Percentiles rank a stretch among this genome's conserved stretches.
Evolutionary conservation across 1,139 yeast species (phyloP).

Genomic region (Diutina scorzettiae): DNA sequence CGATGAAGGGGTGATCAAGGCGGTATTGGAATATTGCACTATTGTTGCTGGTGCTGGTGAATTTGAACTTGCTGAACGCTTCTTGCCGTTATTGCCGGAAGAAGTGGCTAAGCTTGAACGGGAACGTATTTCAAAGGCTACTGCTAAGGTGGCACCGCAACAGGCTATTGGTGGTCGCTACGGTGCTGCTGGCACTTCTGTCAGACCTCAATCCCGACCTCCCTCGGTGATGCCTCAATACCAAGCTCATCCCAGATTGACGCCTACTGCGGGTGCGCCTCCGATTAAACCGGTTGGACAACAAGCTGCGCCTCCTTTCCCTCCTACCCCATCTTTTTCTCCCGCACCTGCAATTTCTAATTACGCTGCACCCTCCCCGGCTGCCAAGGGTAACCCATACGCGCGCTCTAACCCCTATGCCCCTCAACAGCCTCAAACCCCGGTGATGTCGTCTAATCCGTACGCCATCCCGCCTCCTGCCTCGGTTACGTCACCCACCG

Average conservation of each 20-base stretch:
- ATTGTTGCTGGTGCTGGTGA: slow-evolving; percentile 76
- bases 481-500: neutral
- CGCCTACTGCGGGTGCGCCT: slow-evolving; percentile 5
- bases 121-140: slow-evolving; percentile 58
- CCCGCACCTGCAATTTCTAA: slow-evolving; percentile 6
- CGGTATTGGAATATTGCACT: slow-evolving; percentile 6
- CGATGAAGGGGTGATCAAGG: neutral
- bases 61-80: slow-evolving; percentile 65
- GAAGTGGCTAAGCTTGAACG: slow-evolving; percentile 48
- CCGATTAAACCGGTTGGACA: neutral
- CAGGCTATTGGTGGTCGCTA: neutral
- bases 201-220: neutral
- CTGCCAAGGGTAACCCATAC: slow-evolving; percentile 11
- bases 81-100: slow-evolving; percentile 56
- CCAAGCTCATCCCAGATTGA: neutral
- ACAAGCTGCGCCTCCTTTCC: neutral
- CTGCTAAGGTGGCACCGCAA: neutral
- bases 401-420: slow-evolving; percentile 7
- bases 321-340: neutral
- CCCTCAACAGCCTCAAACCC: slow-evolving; percentile 2
- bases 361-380: slow-evolving; percentile 20
- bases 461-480: neutral
- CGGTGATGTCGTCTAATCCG: neutral
- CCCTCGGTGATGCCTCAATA: neutral
- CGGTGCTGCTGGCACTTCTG: neutral